Percentiles rank a stretch among this genome's conserved stretches.
Conservation (phyloP, 139 green algal species). For the Nannochloris sp. region DNA sequence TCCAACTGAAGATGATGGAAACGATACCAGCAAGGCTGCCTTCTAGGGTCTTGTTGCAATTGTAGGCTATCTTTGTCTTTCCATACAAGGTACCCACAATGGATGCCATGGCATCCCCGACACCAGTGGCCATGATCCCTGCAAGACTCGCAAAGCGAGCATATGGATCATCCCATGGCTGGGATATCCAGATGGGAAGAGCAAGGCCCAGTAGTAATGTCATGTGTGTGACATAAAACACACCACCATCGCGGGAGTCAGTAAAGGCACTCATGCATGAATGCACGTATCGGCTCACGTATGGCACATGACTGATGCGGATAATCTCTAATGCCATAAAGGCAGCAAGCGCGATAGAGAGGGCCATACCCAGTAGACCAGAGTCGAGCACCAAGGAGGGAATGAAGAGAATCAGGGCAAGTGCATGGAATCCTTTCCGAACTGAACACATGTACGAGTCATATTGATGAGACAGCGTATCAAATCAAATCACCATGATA, state of each 20-base stretch:
- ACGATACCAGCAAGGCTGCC: constrained; percentile 42
- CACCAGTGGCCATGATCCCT: constrained; percentile 40
- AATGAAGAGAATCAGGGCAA: constrained; percentile 61
- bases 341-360: constrained; percentile 39
- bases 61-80: constrained; percentile 14
- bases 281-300: constrained; percentile 24
- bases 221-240: constrained; percentile 65
- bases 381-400: constrained; percentile 50
- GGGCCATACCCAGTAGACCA: constrained; percentile 46
- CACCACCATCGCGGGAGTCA: constrained; percentile 49
- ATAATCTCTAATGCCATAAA: constrained; percentile 42
- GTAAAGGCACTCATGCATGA: constrained; percentile 60
- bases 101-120: constrained; percentile 38
- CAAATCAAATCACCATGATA: no score
- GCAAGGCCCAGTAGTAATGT: constrained; percentile 68
- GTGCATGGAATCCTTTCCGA: constrained; percentile 70
- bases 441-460: constrained; percentile 4
- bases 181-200: constrained; percentile 51
- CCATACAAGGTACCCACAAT: constrained; percentile 39
- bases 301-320: constrained; percentile 21
- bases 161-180: background rate
- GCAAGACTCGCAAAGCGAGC: constrained; percentile 12
- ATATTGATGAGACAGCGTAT: no score
- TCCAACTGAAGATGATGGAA: constrained; percentile 42
- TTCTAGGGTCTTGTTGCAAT: constrained; percentile 61